Evolutionary conservation across 257 asterid genomes (phyloP), one percentile per base, ranked within the genome.

Genomic region (Haberlea rhodopensis): DNA sequence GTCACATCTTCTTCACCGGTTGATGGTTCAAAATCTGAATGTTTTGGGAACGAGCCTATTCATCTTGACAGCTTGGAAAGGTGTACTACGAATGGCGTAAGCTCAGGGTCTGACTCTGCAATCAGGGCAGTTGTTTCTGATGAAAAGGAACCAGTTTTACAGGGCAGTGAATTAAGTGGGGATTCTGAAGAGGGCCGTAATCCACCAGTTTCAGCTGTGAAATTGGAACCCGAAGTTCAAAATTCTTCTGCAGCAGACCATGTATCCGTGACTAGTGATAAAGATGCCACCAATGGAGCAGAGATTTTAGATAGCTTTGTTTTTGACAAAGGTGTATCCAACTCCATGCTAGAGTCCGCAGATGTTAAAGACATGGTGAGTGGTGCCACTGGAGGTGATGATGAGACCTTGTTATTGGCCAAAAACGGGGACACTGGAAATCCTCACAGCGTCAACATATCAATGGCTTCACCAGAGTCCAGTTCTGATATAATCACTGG

Each of bases 381-480:
- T 59, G 73, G 75, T 73, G 65, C 61, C 63, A 67, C 55, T 23
- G 73, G 40, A 37, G 34, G 43, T 46, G 45, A 43, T 60, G 63
- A 64, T 48, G 73, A 62, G 57, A 73, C 62, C 48, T 40, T 58
- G 53, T 25, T 48, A 46, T 65, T 64, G 60, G 71, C 51, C 53
- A 80, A 78, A 71, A 63, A 67, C 15, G 73, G 60, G 56, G 75
- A 66, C 53, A 37, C 53, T 66, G 81, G 67, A 74, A 69, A 71
- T 61, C 71, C 82, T 69, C 72, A 5, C n/a, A 62, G 61, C 57
- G 74, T 55, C 37, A 65, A 63, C 53, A 54, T 62, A 49, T 67
- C 80, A 20, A 64, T 53, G 53, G 67, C 77, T 71, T 70, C 79
- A 74, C 51, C 75, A 23, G 94, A 71, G 67, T 84, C 89, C 71